Conservation (phyloP, 306 rosid genomes). For the Cajanus cajan region DNA sequence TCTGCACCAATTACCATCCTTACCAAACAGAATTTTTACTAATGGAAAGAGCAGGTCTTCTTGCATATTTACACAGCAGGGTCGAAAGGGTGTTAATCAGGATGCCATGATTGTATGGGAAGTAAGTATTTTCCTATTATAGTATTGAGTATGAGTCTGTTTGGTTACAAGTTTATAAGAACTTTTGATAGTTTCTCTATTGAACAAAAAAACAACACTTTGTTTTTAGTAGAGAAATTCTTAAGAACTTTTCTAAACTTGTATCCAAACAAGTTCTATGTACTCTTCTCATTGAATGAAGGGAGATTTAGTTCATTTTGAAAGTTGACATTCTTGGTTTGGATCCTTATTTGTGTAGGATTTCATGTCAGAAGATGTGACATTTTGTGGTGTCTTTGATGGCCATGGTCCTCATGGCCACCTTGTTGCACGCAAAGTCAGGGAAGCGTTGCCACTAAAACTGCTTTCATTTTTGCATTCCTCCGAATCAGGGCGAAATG, state of each 20-base stretch:
- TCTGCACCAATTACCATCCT: constrained; percentile 54
- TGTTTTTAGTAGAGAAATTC: too few relatives aligned
- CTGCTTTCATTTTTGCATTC: constrained; percentile 69
- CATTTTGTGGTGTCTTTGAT: constrained; percentile 91
- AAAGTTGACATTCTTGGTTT: constrained; percentile 21
- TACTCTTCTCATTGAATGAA: constrained; percentile 7
- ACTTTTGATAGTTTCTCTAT: too few relatives aligned
- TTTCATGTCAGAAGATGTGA: constrained; percentile 77
- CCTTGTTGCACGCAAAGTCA: constrained; percentile 87
- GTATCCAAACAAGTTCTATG: background rate
- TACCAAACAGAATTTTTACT: constrained; percentile 65
- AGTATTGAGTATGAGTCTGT: background rate
- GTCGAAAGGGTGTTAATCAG: constrained; percentile 93
- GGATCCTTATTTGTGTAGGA: constrained; percentile 56
- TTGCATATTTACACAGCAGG: constrained; percentile 92
- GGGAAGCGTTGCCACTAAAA: constrained; percentile 80
- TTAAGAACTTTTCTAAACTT: too few relatives aligned
- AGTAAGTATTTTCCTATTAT: constrained; percentile 50
- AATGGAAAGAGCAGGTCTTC: constrained; percentile 82
- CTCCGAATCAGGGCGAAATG: constrained; percentile 53
- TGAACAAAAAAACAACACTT: too few relatives aligned
- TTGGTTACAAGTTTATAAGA: too few relatives aligned
- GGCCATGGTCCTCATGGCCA: constrained; percentile 98
- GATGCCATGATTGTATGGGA: constrained; percentile 99
- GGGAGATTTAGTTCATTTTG: constrained; percentile 9